Evolutionary conservation across 345 rosid genomes (phyloP), one percentile per base, ranked within the genome.

Genomic region (Schrenkiella parvula): DNA sequence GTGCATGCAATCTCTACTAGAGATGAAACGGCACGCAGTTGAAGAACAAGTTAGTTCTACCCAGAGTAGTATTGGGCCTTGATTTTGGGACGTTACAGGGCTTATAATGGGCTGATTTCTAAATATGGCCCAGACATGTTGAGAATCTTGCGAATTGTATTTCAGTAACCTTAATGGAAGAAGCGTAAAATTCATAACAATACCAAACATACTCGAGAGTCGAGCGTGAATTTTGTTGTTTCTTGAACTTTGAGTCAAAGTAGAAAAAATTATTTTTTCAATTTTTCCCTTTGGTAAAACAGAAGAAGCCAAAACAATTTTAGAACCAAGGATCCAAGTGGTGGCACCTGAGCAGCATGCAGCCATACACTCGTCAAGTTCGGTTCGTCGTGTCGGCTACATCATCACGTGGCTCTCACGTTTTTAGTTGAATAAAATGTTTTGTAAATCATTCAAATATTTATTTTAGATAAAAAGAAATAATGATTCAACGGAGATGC

Each of bases 261-360:
- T n/a, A n/a, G n/a, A n/a, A n/a, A n/a, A n/a, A n/a, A n/a, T n/a
- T n/a, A n/a, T n/a, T n/a, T n/a, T 32, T 32, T 32, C 37, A 32
- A n/a, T n/a, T 32, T 32, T 32, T 32, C 37, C 37, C 37, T 8
- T 22, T 1, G 25, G 1, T 15, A 22, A 56, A 57, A 47, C 37
- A 22, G 47, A 32, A 70, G 48, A 58, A 46, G 44, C 29, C 44
- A 2, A 17, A 51, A n/a, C 34, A 43, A 2, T 21, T 13, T 17
- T 26, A 32, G 26, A 72, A 39, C 18, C 7, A 60, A n/a, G 28
- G 4, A 19, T 47, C 50, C 48, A 73, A 46, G 53, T 55, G 72
- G 72, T 66, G 61, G 59, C 72, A 66, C n/a, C 42, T 19, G 60
- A 48, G 13, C 66, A 65, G 43, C 66, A 73, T 73, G 72, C 72